Conservation (phyloP, 495 filamentous ascomycete species). For the Penicillium simplicissimum region DNA sequence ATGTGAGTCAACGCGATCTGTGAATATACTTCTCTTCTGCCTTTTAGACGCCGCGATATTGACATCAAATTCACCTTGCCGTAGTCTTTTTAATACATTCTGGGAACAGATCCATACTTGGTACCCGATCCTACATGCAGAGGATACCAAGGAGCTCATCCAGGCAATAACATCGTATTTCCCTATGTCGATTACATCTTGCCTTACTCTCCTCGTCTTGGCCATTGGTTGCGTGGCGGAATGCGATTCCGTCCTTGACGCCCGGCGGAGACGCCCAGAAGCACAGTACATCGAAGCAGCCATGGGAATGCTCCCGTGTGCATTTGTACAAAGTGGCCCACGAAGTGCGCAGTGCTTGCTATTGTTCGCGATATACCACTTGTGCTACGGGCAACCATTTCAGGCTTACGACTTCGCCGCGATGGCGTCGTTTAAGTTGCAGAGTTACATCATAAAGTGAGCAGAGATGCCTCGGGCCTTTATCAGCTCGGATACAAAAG, state of each 20-base stretch:
- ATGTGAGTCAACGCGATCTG: background rate
- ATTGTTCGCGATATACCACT: background rate
- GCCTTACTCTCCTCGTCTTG: background rate
- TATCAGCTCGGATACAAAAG: background rate
- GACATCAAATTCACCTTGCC: background rate
- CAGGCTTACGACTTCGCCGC: background rate
- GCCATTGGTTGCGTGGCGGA: background rate
- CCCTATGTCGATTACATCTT: background rate
- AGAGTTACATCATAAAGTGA: background rate
- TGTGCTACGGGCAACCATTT: background rate
- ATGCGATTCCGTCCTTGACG: background rate
- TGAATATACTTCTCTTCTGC: background rate
- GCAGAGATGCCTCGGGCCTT: background rate
- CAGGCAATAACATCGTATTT: background rate
- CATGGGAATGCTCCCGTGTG: background rate
- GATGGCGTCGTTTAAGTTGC: background rate
- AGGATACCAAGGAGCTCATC: background rate
- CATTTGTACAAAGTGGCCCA: background rate
- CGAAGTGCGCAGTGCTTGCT: background rate
- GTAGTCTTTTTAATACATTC: background rate
- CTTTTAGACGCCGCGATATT: background rate
- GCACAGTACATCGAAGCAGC: background rate
- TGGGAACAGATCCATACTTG: background rate
- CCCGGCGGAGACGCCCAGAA: background rate
- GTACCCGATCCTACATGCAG: background rate